phyloP scores from a whole-genome alignment of 1,284 basidiomycete genomes.

The Ceratobasidium sp. region DNA sequence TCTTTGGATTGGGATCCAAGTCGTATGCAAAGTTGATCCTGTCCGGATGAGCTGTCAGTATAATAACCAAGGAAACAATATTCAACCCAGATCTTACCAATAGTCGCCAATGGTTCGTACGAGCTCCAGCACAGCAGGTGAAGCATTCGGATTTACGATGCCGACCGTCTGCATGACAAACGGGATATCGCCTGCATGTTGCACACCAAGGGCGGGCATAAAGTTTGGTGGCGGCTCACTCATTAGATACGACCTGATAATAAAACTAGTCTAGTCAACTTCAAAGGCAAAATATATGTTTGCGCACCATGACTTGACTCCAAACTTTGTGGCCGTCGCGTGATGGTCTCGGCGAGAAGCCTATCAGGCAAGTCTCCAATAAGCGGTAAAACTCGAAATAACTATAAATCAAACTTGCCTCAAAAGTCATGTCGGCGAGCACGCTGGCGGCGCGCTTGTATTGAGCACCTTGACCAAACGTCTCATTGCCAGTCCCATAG shows the following conservation, averaged over 20 bases:
- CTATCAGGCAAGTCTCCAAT: background rate
- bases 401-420: background rate
- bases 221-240: background rate
- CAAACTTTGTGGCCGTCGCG: conserved; percentile 20
- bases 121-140: conserved; percentile 10
- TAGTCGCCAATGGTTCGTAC: conserved; percentile 29
- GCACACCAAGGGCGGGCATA: background rate
- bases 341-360: conserved; percentile 31
- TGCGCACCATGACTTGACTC: conserved; percentile 32
- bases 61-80: background rate
- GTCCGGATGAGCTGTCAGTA: background rate
- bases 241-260: conserved; percentile 24
- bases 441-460: conserved; percentile 40
- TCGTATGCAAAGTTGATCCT: conserved; percentile 44
- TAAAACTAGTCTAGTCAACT: background rate
- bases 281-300: background rate
- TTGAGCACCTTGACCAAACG: conserved; percentile 29
- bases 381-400: background rate
- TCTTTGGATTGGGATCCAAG: conserved; percentile 26
- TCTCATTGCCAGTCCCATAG: conserved; percentile 29
- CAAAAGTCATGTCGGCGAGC: conserved; percentile 29
- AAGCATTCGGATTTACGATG: background rate
- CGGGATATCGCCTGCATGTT: background rate
- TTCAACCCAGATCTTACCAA: background rate
- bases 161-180: conserved; percentile 18